These are phyloP conservation scores for Veloporphyrellus conicus DNA, from an alignment of 1,284 basidiomycete species.

Conservation along the genomic window DNA sequence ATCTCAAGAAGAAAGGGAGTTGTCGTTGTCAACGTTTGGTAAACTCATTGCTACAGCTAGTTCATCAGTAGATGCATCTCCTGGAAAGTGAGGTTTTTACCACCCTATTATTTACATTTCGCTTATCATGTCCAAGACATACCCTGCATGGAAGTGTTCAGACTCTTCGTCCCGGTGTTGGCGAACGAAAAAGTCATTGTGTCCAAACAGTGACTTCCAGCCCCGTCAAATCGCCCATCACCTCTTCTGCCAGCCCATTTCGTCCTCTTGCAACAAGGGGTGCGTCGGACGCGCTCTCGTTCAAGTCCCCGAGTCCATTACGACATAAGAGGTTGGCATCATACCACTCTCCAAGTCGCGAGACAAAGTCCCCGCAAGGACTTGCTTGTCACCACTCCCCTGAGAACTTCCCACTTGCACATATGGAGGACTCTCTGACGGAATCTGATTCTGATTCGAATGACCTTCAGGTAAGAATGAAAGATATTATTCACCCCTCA, in stretches of 20 bases:
- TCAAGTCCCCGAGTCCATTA: background rate
- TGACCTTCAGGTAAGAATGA: conserved; percentile 8
- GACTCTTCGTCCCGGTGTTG: background rate
- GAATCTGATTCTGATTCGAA: conserved; percentile 32
- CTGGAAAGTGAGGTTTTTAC: conserved; percentile 18
- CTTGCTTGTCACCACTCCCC: conserved; percentile 3
- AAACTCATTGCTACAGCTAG: background rate
- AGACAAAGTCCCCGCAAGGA: background rate
- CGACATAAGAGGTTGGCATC: background rate
- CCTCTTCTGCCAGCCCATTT: conserved; percentile 1
- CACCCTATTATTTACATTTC: background rate
- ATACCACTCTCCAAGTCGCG: conserved; percentile 3
- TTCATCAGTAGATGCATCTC: background rate
- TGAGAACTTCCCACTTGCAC: conserved; percentile 4
- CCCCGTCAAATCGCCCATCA: conserved; percentile 1
- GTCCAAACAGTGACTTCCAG: conserved; percentile 1
- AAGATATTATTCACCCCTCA: background rate
- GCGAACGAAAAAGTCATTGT: background rate
- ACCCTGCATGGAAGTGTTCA: background rate
- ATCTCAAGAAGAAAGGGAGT: conserved; percentile 28
- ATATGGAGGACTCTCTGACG: conserved; percentile 28
- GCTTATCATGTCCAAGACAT: conserved; percentile 13
- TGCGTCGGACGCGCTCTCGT: background rate
- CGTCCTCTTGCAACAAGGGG: conserved; percentile 1
- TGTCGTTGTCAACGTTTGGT: conserved; percentile 8